phyloP scores from a whole-genome alignment of 345 rosid genomes.

The Populus deltoides region DNA sequence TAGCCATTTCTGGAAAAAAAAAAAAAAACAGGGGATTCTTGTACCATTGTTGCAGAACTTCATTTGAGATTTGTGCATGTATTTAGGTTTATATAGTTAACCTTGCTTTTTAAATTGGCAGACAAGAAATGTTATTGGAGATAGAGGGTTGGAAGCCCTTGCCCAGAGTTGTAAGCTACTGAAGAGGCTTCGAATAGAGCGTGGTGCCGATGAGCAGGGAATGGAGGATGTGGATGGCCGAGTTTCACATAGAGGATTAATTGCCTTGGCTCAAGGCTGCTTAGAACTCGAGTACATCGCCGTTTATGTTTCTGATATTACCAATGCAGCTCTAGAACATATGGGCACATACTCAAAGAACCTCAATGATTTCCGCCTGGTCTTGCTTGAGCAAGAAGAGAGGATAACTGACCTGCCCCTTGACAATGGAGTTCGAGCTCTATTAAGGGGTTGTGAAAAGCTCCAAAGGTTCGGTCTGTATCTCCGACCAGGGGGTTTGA shows the following conservation, averaged over 20 bases:
- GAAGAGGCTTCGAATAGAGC: constrained; percentile 89
- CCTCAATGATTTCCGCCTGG: constrained; percentile 81
- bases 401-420: constrained; percentile 80
- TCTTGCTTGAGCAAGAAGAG: constrained; percentile 71
- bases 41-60: background rate
- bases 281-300: constrained; percentile 72
- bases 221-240: constrained; percentile 85
- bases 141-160: constrained; percentile 81
- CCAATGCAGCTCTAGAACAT: constrained; percentile 62
- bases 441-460: constrained; percentile 78
- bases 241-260: constrained; percentile 86
- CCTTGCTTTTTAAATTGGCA: constrained; percentile 30
- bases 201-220: constrained; percentile 84
- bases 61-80: background rate
- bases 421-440: constrained; percentile 80
- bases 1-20: background rate
- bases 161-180: constrained; percentile 64
- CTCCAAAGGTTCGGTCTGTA: constrained; percentile 76
- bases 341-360: constrained; percentile 65
- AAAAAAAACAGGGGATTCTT: background rate
- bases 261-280: constrained; percentile 83
- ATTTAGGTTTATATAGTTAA: background rate
- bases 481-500: constrained; percentile 74
- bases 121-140: constrained; percentile 97
- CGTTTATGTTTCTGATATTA: constrained; percentile 82